phyloP scores from a whole-genome alignment of 148 eudicot genomes.

The Rheum nobile region DNA sequence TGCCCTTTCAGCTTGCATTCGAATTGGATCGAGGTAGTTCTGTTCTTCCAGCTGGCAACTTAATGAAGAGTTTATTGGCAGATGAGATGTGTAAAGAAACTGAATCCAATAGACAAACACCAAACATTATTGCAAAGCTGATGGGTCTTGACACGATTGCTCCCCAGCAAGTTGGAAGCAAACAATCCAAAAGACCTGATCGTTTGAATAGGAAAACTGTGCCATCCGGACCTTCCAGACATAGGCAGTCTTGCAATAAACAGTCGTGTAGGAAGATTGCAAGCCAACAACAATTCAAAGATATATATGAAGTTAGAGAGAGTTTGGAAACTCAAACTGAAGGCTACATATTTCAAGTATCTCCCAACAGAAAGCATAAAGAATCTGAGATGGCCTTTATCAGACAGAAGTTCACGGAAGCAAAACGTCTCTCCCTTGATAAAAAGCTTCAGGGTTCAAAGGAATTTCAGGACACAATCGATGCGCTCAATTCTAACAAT shows the following conservation, averaged over 20 bases:
- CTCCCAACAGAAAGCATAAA: slow-evolving; percentile 16
- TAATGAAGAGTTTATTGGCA: slow-evolving; percentile 54
- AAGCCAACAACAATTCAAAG: slow-evolving; percentile 44
- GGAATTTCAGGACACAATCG: slow-evolving; percentile 40
- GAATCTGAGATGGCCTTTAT: slow-evolving; percentile 36
- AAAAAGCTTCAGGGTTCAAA: slow-evolving; percentile 38
- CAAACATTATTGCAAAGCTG: slow-evolving; percentile 57
- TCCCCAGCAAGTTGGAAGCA: slow-evolving; percentile 33
- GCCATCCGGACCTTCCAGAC: slow-evolving; percentile 8
- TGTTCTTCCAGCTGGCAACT: too few relatives aligned
- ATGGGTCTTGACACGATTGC: slow-evolving; percentile 90
- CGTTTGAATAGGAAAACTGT: slow-evolving; percentile 16
- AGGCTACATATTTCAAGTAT: slow-evolving; percentile 21
- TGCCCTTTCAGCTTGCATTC: too few relatives aligned
- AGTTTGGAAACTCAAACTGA: slow-evolving; percentile 23
- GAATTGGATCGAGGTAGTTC: too few relatives aligned
- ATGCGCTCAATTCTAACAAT: slow-evolving; percentile 42
- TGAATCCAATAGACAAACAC: slow-evolving; percentile 40
- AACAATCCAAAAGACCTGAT: slow-evolving; percentile 31
- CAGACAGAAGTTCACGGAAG: slow-evolving; percentile 44
- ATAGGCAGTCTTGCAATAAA: too few relatives aligned
- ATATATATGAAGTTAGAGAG: slow-evolving; percentile 67
- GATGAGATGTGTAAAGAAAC: slow-evolving; percentile 48
- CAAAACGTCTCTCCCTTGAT: slow-evolving; percentile 39
- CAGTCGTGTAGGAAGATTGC: slow-evolving; percentile 24